These are phyloP conservation scores for Kazachstania taianensis DNA, from an alignment of 805 yeast genomes.

Conservation along the genomic window DNA sequence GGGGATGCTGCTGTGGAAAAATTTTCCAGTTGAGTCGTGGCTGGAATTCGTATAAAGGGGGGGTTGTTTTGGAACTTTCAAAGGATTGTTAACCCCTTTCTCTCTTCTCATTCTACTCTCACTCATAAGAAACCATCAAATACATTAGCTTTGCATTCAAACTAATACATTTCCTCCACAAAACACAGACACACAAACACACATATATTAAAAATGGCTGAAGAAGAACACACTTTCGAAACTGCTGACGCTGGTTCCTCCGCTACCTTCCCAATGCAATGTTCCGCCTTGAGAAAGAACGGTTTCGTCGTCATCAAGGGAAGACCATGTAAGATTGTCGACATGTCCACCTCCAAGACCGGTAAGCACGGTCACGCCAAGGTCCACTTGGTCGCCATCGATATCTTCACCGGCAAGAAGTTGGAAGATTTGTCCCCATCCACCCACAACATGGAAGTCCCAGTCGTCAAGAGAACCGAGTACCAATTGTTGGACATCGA, in stretches of 20 bases:
- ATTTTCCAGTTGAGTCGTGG: too few relatives aligned
- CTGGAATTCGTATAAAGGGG: too few relatives aligned
- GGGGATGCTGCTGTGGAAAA: too few relatives aligned
- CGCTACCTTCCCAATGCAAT: slow-evolving; percentile 94
- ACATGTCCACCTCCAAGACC: slow-evolving; percentile 98
- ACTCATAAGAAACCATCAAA: not conserved
- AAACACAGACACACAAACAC: slow-evolving; percentile 1
- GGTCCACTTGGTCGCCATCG: slow-evolving; percentile 97
- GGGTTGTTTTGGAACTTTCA: too few relatives aligned
- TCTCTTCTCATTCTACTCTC: not conserved
- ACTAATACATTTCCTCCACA: not conserved
- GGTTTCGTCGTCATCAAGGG: slow-evolving; percentile 96
- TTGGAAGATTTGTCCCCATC: slow-evolving; percentile 98
- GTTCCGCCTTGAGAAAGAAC: slow-evolving; percentile 98
- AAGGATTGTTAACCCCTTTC: too few relatives aligned
- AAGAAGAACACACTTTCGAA: slow-evolving; percentile 85
- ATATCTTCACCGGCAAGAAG: slow-evolving; percentile 96
- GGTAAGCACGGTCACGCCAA: slow-evolving; percentile 99
- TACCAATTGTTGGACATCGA: slow-evolving; percentile 93
- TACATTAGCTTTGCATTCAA: not conserved
- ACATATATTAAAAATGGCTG: slow-evolving; percentile 18
- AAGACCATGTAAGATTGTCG: slow-evolving; percentile 99
- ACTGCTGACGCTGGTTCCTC: slow-evolving; percentile 98
- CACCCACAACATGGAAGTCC: slow-evolving; percentile 99
- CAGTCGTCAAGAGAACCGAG: slow-evolving; percentile 90